phyloP scores from a whole-genome alignment of 768 basidiomycete species.

The Leccinellum albellum region DNA sequence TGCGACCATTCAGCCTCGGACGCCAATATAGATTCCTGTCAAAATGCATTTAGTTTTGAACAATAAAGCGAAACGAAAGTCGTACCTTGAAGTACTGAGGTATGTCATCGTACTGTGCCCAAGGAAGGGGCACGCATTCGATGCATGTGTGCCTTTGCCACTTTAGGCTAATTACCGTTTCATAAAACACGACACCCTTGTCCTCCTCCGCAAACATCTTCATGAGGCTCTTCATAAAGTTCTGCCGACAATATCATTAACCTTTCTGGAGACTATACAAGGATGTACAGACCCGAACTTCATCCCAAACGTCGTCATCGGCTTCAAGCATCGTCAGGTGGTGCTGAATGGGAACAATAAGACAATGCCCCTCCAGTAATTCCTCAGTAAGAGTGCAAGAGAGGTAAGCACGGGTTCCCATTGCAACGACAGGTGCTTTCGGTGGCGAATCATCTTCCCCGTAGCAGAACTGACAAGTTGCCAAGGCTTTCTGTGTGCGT shows the following conservation, averaged over 20 bases:
- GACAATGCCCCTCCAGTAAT: conserved; percentile 86
- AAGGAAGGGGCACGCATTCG: conserved; percentile 90
- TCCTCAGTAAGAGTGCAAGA: conserved; percentile 86
- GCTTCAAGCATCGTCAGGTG: conserved; percentile 87
- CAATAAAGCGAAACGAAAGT: background rate
- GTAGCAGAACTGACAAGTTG: conserved; percentile 84
- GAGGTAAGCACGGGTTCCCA: conserved; percentile 90
- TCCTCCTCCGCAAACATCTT: conserved; percentile 91
- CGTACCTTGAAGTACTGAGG: conserved; percentile 90
- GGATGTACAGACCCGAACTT: conserved; percentile 66
- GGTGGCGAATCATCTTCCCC: conserved; percentile 91
- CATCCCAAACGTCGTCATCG: conserved; percentile 98
- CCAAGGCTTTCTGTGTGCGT: conserved; percentile 84
- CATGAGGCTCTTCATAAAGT: conserved; percentile 92
- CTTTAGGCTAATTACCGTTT: conserved; percentile 84
- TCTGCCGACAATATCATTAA: conserved; percentile 34
- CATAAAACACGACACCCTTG: conserved; percentile 93
- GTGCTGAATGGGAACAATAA: conserved; percentile 96
- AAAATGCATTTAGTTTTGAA: conserved; percentile 5
- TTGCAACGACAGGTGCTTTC: conserved; percentile 81
- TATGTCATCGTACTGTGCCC: conserved; percentile 79
- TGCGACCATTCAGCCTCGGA: conserved; percentile 98
- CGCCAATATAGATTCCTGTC: conserved; percentile 85
- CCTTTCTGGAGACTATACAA: background rate
- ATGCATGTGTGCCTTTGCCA: conserved; percentile 90